These are phyloP conservation scores for Tricladium varicosporioides DNA, from an alignment of 2,329 filamentous ascomycete genomes.

Conservation along the genomic window DNA sequence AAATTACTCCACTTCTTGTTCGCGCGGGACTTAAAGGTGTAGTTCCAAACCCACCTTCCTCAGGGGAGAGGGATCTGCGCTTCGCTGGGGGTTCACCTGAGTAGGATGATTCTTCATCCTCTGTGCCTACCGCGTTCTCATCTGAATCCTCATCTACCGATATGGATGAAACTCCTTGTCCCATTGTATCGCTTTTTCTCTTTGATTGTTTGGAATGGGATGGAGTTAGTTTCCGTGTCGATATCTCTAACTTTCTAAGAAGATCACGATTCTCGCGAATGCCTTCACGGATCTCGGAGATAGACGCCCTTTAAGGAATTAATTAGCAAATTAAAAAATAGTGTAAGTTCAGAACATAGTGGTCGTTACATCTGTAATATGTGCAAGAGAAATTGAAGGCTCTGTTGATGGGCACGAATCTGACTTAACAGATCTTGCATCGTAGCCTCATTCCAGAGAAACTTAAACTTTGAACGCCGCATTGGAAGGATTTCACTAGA, in stretches of 20 bases:
- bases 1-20: not conserved
- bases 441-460: slow-evolving; percentile 15
- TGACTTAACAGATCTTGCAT: slow-evolving; percentile 12
- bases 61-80: not conserved
- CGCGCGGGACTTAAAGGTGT: not conserved
- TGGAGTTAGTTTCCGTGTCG: not conserved
- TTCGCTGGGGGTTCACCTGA: not conserved
- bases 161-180: not conserved
- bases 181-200: not conserved
- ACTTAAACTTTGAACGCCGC: slow-evolving; percentile 3
- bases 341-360: too few relatives aligned
- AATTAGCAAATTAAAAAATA: not conserved
- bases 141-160: not conserved
- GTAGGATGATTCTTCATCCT: not conserved
- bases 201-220: not conserved
- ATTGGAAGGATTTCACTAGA: not conserved
- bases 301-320: not conserved
- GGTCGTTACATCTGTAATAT: slow-evolving; percentile 13
- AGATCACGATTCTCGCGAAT: not conserved
- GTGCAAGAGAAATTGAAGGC: slow-evolving; percentile 11
- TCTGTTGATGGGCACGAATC: slow-evolving; percentile 9
- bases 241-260: not conserved
- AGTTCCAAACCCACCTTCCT: not conserved
- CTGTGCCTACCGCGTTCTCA: not conserved
- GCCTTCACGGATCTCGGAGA: not conserved